phyloP scores from a whole-genome alignment of 2,329 filamentous ascomycete species.

The Fusarium palustre region DNA sequence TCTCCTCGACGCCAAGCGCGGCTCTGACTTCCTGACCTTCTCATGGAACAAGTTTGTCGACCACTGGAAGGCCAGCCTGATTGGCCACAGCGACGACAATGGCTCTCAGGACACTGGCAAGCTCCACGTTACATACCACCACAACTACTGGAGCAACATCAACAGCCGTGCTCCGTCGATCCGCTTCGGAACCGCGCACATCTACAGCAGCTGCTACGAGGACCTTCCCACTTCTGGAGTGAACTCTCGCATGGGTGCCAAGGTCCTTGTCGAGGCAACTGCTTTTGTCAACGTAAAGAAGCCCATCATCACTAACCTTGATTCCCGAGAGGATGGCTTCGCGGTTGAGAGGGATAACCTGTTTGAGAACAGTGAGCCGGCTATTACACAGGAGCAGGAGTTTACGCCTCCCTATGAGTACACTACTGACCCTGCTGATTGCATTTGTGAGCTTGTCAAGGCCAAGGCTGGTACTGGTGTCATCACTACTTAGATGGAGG shows the following conservation, averaged over 20 bases:
- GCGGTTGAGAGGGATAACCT: slow-evolving; percentile 59
- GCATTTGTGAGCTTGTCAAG: slow-evolving; percentile 44
- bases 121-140: slow-evolving; percentile 66
- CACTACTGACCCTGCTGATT: slow-evolving; percentile 40
- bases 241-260: slow-evolving; percentile 64
- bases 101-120: slow-evolving; percentile 65
- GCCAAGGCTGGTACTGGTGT: slow-evolving; percentile 43
- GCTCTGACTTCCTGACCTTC: slow-evolving; percentile 63
- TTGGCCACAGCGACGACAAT: slow-evolving; percentile 67
- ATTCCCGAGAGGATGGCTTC: slow-evolving; percentile 59
- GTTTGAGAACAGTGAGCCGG: slow-evolving; percentile 53
- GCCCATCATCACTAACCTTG: slow-evolving; percentile 56
- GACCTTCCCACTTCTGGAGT: slow-evolving; percentile 60
- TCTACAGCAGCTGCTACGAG: slow-evolving; percentile 66
- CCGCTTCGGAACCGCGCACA: slow-evolving; percentile 70
- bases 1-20: slow-evolving; percentile 69
- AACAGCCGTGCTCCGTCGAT: slow-evolving; percentile 62
- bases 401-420: slow-evolving; percentile 53
- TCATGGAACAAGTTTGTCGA: slow-evolving; percentile 45
- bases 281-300: slow-evolving; percentile 59
- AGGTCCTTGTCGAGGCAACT: slow-evolving; percentile 65
- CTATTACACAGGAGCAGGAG: slow-evolving; percentile 51
- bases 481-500: slow-evolving; percentile 11
- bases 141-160: slow-evolving; percentile 68
- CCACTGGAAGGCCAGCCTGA: slow-evolving; percentile 71